A percentile compares a stretch with the other conserved stretches of the same genome.
These are phyloP conservation scores for Plasmodium berghei DNA, from an alignment of 169 alveolate species.

Conservation along the genomic window DNA sequence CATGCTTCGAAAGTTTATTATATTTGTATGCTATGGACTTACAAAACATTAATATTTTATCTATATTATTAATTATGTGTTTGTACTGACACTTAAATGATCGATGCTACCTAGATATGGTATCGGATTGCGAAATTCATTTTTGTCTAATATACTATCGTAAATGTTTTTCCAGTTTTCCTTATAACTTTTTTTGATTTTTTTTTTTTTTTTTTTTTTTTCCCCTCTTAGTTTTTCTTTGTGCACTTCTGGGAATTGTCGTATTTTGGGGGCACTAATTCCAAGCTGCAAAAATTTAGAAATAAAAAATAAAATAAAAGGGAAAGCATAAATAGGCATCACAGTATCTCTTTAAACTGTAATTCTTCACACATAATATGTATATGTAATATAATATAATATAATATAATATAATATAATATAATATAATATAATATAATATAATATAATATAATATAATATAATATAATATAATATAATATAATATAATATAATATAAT, in stretches of 20 bases:
- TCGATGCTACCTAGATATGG: constrained; percentile 25
- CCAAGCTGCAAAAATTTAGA: constrained; percentile 26
- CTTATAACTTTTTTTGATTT: constrained; percentile 34
- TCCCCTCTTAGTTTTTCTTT: constrained; percentile 58
- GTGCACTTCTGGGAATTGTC: constrained; percentile 45
- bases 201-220: constrained; percentile 36
- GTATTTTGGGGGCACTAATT: constrained; percentile 56
- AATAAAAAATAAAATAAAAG: background rate
- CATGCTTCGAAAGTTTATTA: too few relatives aligned
- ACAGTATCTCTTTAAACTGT: too few relatives aligned
- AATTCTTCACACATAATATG: background rate
- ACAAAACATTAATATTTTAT: too few relatives aligned
- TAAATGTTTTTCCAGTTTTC: constrained; percentile 73
- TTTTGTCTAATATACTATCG: constrained; percentile 45
- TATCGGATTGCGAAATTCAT: constrained; percentile 28
- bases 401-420: too few relatives aligned
- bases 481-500: too few relatives aligned
- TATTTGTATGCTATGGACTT: too few relatives aligned
- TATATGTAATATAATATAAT: background rate
- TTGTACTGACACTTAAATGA: constrained; percentile 56
- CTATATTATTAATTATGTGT: background rate
- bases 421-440: too few relatives aligned
- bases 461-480: too few relatives aligned
- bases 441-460: too few relatives aligned
- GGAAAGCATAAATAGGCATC: background rate